These are phyloP conservation scores for Ophiostoma triangulosporum DNA, from an alignment of 2,329 filamentous ascomycete genomes.

Conservation along the genomic window DNA sequence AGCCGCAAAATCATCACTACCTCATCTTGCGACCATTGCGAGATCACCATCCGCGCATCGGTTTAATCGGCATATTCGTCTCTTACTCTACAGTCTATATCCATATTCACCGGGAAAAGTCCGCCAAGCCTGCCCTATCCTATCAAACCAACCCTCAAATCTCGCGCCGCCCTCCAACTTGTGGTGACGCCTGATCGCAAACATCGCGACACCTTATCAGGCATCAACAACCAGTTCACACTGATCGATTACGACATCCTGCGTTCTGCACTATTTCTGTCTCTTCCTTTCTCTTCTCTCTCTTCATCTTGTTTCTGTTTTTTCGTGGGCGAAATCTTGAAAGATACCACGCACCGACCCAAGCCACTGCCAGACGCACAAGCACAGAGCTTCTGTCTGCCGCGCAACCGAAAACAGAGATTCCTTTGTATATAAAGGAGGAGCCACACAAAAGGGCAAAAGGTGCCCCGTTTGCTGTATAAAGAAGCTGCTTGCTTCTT, in stretches of 20 bases:
- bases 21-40: neutral
- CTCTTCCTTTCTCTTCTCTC: neutral
- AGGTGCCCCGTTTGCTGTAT: slow-evolving; percentile 9
- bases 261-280: no score
- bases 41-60: neutral
- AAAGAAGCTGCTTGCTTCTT: slow-evolving; percentile 16
- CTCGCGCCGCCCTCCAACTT: neutral
- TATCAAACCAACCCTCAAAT: neutral
- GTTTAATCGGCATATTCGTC: neutral
- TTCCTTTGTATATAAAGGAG: neutral
- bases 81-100: no score
- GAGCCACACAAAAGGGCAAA: slow-evolving; percentile 5
- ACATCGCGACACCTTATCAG: neutral
- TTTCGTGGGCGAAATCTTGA: slow-evolving; percentile 1
- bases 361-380: slow-evolving; percentile 19
- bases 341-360: slow-evolving; percentile 2
- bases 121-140: neutral
- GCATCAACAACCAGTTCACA: neutral
- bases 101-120: neutral
- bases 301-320: neutral
- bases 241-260: no score
- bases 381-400: slow-evolving; percentile 54
- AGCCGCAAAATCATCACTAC: neutral
- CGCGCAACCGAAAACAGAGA: neutral
- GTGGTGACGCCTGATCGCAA: neutral